Evolutionary conservation across 768 basidiomycete genomes (phyloP), one percentile per base, ranked within the genome.

Genomic region (Rubroboletus pulcherrimus): DNA sequence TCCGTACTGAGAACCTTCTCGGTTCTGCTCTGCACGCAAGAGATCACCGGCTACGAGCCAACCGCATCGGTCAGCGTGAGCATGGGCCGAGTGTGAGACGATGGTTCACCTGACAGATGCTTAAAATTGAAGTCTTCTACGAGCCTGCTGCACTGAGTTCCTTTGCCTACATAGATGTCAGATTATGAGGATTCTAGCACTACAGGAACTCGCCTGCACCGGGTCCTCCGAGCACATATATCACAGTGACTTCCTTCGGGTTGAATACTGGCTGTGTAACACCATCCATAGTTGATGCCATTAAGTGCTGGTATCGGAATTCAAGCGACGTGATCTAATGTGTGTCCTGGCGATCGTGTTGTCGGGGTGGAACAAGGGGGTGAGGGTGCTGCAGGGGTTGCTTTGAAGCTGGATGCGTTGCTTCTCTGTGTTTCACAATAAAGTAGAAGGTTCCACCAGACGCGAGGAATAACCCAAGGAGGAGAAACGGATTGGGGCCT

Each of bases 151-250:
- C 94, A 98, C 71, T 98, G 97, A 0, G 97, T 98, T 43, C 97
- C 97, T 71, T 98, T 98, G 56, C 95, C 95, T 95, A 60, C 42
- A 48, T 33, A 51, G 52, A 35, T 54, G 37, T 53, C 44, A 53
- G 47, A 57, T 50, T 12, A 29, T n/a, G 54, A 19, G 31, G 56
- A 41, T 19, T 49, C 54, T 31, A 51, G 64, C 9, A 6, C 17
- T n/a, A 41, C 34, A 35, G 33, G 8, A 29, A 62, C 70, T 74
- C 59, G 87, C 95, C 95, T 64, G 94, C 94, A 49, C 97, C 97
- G 19, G 97, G 97, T 0, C 97, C 97, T 37, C 97, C 97, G 14
- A 99, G 86, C 26, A 98, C 95, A 66, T 91, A 99, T 66, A 98
- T 78, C 54, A 99, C 95, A 17, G 82, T 86, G 64, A 98, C 87